These are phyloP conservation scores for Parathielavia hyrcaniae DNA, from an alignment of 495 filamentous ascomycete species.

Conservation along the genomic window DNA sequence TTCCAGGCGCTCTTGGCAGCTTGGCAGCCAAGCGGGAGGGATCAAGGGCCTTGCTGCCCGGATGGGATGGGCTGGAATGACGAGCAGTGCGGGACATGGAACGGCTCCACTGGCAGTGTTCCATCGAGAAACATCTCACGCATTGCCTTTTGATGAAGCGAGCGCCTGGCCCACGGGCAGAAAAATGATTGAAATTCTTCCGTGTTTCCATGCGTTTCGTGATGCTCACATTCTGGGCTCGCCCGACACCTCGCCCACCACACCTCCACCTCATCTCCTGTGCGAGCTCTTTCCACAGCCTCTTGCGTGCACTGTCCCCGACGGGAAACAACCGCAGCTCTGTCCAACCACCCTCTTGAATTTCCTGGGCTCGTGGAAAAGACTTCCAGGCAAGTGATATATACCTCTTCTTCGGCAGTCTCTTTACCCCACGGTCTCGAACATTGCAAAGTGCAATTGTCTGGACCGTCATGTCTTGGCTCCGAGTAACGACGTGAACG, in stretches of 20 bases:
- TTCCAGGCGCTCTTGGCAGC: too few relatives aligned
- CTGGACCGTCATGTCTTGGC: neutral
- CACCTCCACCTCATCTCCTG: neutral
- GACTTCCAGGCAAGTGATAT: neutral
- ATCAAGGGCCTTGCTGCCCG: neutral
- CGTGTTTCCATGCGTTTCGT: constrained; percentile 20
- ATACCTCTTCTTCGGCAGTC: neutral
- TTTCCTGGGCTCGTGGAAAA: neutral
- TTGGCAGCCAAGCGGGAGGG: neutral
- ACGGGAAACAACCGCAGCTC: too few relatives aligned
- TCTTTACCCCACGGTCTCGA: neutral
- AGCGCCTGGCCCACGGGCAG: constrained; percentile 7
- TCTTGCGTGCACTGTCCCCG: too few relatives aligned
- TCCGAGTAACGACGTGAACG: neutral
- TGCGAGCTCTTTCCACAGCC: neutral
- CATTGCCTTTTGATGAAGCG: constrained; percentile 3
- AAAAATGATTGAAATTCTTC: constrained; percentile 22
- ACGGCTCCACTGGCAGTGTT: constrained; percentile 16
- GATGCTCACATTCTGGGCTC: neutral
- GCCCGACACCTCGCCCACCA: neutral
- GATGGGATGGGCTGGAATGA: constrained; percentile 21
- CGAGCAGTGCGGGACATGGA: constrained; percentile 18
- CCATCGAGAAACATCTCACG: constrained; percentile 16
- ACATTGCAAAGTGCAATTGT: neutral
- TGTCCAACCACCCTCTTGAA: neutral